Evolutionary conservation across 345 rosid genomes (phyloP).

Genomic region (Eucalyptus tenuipes): DNA sequence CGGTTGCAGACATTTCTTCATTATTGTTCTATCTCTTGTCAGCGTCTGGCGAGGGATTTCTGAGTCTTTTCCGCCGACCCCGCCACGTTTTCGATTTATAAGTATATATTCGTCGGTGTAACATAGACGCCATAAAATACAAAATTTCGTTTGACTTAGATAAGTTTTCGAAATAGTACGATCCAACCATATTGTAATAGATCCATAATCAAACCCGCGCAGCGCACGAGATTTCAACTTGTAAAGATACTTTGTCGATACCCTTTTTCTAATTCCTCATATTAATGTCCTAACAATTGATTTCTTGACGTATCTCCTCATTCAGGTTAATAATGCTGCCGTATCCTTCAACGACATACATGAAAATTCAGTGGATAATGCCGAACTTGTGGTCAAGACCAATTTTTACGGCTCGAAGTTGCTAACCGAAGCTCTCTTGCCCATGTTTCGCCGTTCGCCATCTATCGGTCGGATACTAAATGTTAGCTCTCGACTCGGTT

Average conservation of each 20-base stretch:
- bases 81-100: not conserved
- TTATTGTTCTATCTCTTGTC: not conserved
- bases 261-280: not conserved
- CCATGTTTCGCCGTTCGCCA: conserved; percentile 44
- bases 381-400: conserved; percentile 61
- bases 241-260: not conserved
- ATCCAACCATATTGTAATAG: not conserved
- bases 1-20: not conserved
- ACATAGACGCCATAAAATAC: not conserved
- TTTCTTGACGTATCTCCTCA: not conserved
- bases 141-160: not conserved
- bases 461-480: conserved; percentile 53
- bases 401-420: conserved; percentile 63
- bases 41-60: not conserved
- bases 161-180: not conserved
- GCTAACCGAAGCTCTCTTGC: conserved; percentile 54
- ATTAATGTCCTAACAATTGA: not conserved
- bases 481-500: conserved; percentile 72
- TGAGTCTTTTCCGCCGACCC: not conserved
- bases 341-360: conserved; percentile 60
- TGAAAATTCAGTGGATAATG: conserved; percentile 53
- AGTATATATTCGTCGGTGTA: not conserved
- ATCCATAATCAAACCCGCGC: not conserved
- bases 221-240: not conserved
- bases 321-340: conserved; percentile 72